Evolutionary conservation across 306 rosid species (phyloP).

Genomic region (Begonia loranthoides): DNA sequence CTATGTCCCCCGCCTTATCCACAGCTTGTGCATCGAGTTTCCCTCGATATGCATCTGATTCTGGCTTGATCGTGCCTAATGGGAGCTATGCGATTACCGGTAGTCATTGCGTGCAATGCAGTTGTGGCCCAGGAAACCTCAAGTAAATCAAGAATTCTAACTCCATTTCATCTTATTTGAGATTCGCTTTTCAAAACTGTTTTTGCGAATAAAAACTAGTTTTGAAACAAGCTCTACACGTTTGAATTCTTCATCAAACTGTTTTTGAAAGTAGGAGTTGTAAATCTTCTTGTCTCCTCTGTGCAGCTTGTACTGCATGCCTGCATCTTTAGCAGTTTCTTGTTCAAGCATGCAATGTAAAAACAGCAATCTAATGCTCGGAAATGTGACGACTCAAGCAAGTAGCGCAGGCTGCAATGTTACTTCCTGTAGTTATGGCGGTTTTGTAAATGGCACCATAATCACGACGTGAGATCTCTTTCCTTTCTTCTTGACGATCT

Average conservation of each 20-base stretch:
- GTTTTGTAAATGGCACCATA: slow-evolving; percentile 72
- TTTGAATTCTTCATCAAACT: too few species aligned
- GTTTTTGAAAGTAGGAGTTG: too few species aligned
- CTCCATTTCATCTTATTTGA: too few species aligned
- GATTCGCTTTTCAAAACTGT: too few species aligned
- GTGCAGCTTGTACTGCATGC: slow-evolving; percentile 86
- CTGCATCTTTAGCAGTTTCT: slow-evolving; percentile 86
- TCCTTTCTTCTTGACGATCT: background rate
- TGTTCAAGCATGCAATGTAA: slow-evolving; percentile 98
- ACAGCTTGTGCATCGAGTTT: slow-evolving; percentile 84
- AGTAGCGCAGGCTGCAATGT: slow-evolving; percentile 86
- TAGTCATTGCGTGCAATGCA: slow-evolving; percentile 92
- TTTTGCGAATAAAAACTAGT: too few species aligned
- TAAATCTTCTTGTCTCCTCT: slow-evolving; percentile 10
- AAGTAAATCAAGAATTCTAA: slow-evolving; percentile 37
- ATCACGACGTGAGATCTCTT: slow-evolving; percentile 41
- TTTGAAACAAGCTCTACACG: too few species aligned
- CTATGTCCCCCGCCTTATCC: slow-evolving; percentile 4
- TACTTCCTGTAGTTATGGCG: slow-evolving; percentile 70
- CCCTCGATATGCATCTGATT: slow-evolving; percentile 58
- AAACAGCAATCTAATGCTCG: slow-evolving; percentile 78
- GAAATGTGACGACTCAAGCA: slow-evolving; percentile 65
- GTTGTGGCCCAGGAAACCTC: slow-evolving; percentile 79
- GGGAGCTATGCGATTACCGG: slow-evolving; percentile 94
- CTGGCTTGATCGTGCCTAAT: slow-evolving; percentile 78